Evolutionary conservation across 768 basidiomycete species (phyloP).

Genomic region (Mycena rosella): DNA sequence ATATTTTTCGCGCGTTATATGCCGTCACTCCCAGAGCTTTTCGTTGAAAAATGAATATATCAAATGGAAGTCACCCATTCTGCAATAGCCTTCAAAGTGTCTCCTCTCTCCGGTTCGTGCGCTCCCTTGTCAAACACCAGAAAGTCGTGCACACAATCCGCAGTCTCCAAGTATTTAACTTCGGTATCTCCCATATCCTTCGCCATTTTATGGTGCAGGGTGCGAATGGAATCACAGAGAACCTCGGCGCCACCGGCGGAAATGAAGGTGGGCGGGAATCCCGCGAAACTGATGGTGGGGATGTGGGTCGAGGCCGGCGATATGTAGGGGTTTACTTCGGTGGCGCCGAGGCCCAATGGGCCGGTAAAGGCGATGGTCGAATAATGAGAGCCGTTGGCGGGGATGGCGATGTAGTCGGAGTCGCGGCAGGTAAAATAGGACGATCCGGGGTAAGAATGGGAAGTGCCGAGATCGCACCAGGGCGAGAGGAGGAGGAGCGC

Average conservation of each 20-base stretch:
- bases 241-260: slow-evolving; percentile 69
- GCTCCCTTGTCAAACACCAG: slow-evolving; percentile 54
- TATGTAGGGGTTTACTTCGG: slow-evolving; percentile 64
- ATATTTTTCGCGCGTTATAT: background rate
- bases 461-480: slow-evolving; percentile 63
- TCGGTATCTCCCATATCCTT: slow-evolving; percentile 61
- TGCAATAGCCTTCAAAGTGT: slow-evolving; percentile 62
- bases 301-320: slow-evolving; percentile 66
- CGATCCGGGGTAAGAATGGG: slow-evolving; percentile 53
- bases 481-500: slow-evolving; percentile 68
- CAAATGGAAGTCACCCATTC: slow-evolving; percentile 54
- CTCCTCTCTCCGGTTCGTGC: slow-evolving; percentile 66
- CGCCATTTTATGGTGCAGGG: slow-evolving; percentile 62
- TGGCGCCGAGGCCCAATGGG: slow-evolving; percentile 60
- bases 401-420: slow-evolving; percentile 55
- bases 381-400: slow-evolving; percentile 42
- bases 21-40: no score
- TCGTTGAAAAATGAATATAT: background rate
- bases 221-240: slow-evolving; percentile 64
- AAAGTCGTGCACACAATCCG: slow-evolving; percentile 69
- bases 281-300: slow-evolving; percentile 58
- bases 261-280: slow-evolving; percentile 74
- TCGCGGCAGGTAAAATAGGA: slow-evolving; percentile 49
- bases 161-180: slow-evolving; percentile 62
- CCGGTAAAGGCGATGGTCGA: slow-evolving; percentile 60